These are phyloP conservation scores for Monosporascus sp. DNA, from an alignment of 2,329 filamentous ascomycete genomes.

Conservation along the genomic window DNA sequence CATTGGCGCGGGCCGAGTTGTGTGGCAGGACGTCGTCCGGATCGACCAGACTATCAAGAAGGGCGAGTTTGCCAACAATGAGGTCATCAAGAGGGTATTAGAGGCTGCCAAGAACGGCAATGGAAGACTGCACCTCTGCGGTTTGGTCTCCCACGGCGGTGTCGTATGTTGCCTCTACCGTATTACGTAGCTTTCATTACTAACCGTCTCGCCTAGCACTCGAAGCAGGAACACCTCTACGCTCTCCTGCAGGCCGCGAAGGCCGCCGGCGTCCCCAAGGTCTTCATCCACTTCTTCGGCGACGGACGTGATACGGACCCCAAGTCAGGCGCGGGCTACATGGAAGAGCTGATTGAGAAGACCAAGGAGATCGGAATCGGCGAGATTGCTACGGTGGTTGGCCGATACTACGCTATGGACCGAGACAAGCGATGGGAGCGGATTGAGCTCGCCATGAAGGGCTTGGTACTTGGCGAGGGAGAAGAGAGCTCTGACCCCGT, in stretches of 20 bases:
- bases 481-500: constrained; percentile 81
- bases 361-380: constrained; percentile 80
- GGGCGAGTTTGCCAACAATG: constrained; percentile 67
- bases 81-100: constrained; percentile 73
- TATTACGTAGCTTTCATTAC: constrained; percentile 2
- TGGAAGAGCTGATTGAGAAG: constrained; percentile 78
- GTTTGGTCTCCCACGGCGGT: constrained; percentile 90
- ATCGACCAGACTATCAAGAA: constrained; percentile 93
- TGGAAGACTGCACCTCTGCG: constrained; percentile 85
- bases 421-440: constrained; percentile 99
- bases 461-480: constrained; percentile 78
- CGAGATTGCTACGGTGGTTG: constrained; percentile 86
- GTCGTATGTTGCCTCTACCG: constrained; percentile 49
- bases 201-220: constrained; percentile 51
- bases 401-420: constrained; percentile 98
- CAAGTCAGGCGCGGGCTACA: constrained; percentile 83
- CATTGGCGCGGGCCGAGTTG: constrained; percentile 93
- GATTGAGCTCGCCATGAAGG: constrained; percentile 84
- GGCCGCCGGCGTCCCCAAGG: constrained; percentile 77
- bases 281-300: constrained; percentile 98
- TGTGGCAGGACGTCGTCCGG: constrained; percentile 97
- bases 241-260: constrained; percentile 86
- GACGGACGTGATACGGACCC: constrained; percentile 97
- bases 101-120: constrained; percentile 78
- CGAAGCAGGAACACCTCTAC: constrained; percentile 91